Evolutionary conservation across 1,139 yeast species (phyloP).

Genomic region (Pneumocystis carinii): DNA sequence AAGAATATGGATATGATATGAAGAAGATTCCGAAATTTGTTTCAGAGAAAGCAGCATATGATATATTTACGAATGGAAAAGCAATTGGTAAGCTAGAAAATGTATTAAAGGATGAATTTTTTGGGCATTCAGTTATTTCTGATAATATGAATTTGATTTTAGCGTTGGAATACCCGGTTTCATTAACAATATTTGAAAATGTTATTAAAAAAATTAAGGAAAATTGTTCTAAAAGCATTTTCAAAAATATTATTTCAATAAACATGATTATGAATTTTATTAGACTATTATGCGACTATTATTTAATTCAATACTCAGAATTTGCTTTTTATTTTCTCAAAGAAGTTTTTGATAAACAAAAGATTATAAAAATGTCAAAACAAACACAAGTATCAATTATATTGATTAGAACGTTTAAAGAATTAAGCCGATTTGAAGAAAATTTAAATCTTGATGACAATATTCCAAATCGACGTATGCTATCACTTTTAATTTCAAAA

Average conservation of each 20-base stretch:
- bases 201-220: neutral
- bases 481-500: neutral
- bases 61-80: neutral
- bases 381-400: neutral
- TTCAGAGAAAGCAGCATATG: neutral
- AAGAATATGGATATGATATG: neutral
- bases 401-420: neutral
- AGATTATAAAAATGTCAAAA: neutral
- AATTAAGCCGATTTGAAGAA: neutral
- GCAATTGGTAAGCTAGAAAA: neutral
- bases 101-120: neutral
- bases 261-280: neutral
- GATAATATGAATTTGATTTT: neutral
- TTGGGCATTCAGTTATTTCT: neutral
- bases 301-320: neutral
- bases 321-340: neutral
- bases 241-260: neutral
- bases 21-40: neutral
- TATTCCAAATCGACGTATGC: neutral
- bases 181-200: neutral
- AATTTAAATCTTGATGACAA: neutral
- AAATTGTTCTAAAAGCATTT: neutral
- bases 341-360: neutral
- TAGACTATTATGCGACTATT: neutral
- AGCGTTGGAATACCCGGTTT: neutral